Base-by-base conservation (phyloP, 495 filamentous ascomycete species). In the Corynascus novoguineensis region DNA sequence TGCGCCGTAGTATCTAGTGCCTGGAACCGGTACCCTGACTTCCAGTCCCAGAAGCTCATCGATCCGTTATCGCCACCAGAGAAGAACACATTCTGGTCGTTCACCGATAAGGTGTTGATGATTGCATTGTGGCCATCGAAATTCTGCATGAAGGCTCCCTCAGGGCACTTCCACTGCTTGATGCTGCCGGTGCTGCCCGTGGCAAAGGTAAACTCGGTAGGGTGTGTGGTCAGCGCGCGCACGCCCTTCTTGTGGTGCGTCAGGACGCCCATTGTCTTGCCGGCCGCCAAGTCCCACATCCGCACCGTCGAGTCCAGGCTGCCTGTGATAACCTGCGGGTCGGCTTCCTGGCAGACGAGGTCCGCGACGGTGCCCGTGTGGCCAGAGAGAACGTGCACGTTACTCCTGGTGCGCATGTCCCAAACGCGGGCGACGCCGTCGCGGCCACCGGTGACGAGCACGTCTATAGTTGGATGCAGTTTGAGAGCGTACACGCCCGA, bases 171-270 rank as follows among this genome's bases (percentile, higher is more conserved):
- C 92, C 93, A 99, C 71, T 97, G 95, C 78, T 99, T 99, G 75
- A 99, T 99, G 69, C 86, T 89, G 24, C 86, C 86, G 0, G 92
- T 90, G 65, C 88, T 93, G 57, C 87, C 92, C 58, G 82, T 89
- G 29, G 92, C 95, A 63, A 99, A 99, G 1, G 95, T 99, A 71
- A 95, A 99, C 69, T 99, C 95, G 50, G 80, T 85, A 0, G 95
- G 95, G 70, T 97, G 95, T 3, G 85, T 81, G 17, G 88, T 81
- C 52, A 99, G 78, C n/a, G 81, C 83, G 38, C 95, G 83, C 9
- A 99, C 91, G 52, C 89, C 89, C 75, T 97, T 97, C 70, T 99
- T 99, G 82, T 99, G 95, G 69, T 99, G 95, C 8, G 95, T 99
- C 55, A 99, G 75, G 5, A 95, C 89, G 31, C 88, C 86, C 90